Evolutionary conservation across 192 early-diverging fungal genomes (phyloP).

Genomic region (Cladochytrium replicatum): DNA sequence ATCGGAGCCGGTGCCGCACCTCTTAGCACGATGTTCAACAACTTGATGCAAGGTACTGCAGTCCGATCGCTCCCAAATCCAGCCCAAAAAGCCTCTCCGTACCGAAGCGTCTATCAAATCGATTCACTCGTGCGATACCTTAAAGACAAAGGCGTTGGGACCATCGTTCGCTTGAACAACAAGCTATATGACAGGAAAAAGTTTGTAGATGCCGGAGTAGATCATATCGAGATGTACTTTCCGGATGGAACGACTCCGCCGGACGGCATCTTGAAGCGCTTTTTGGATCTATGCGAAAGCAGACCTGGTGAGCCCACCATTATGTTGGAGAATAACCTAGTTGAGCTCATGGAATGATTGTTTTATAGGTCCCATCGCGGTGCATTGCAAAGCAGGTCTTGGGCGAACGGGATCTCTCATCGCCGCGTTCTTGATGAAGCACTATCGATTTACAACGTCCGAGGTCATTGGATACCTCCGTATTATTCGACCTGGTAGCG

Average conservation of each 20-base stretch:
- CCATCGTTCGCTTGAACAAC: slow-evolving; percentile 58
- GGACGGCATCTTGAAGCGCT: slow-evolving; percentile 47
- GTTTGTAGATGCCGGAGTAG: slow-evolving; percentile 46
- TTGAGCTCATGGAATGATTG: neutral
- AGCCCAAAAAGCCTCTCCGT: neutral
- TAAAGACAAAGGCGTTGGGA: slow-evolving; percentile 29
- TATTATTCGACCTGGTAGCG: slow-evolving; percentile 56
- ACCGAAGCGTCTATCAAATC: slow-evolving; percentile 24
- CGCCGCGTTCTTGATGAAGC: slow-evolving; percentile 55
- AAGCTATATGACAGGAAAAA: slow-evolving; percentile 49
- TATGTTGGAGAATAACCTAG: too few species aligned
- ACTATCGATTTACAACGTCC: slow-evolving; percentile 54
- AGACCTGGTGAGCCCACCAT: too few species aligned
- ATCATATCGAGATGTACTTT: slow-evolving; percentile 58
- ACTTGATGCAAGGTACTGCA: too few species aligned
- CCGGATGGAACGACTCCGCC: slow-evolving; percentile 62
- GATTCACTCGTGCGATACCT: slow-evolving; percentile 46
- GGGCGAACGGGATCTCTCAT: slow-evolving; percentile 50
- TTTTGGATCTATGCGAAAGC: slow-evolving; percentile 56
- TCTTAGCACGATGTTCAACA: too few species aligned
- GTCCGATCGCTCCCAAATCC: neutral
- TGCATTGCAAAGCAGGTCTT: slow-evolving; percentile 55
- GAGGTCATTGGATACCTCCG: slow-evolving; percentile 57
- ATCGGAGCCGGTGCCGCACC: too few species aligned
- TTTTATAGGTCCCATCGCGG: slow-evolving; percentile 37